phyloP scores from a whole-genome alignment of 148 eudicot genomes.

The Rhododendron molle region DNA sequence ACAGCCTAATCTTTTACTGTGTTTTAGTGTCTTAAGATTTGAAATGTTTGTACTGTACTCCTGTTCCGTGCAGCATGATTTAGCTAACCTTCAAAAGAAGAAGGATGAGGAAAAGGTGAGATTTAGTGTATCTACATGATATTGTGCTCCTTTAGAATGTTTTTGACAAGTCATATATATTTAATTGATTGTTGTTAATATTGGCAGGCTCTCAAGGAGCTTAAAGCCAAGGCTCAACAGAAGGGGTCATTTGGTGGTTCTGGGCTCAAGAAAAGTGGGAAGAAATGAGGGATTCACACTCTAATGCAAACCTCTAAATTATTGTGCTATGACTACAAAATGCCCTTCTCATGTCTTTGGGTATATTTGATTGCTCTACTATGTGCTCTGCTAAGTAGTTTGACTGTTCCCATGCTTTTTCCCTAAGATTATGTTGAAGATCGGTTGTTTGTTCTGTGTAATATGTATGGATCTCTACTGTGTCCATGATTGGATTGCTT shows the following conservation, averaged over 20 bases:
- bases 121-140: not conserved
- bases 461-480: not conserved
- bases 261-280: conserved; percentile 97
- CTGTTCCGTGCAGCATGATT: conserved; percentile 50
- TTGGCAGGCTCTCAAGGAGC: conserved; percentile 77
- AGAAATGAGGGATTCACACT: conserved; percentile 43
- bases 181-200: not conserved
- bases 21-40: not conserved
- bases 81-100: conserved; percentile 84
- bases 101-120: conserved; percentile 90
- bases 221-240: conserved; percentile 77
- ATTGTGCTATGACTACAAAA: not conserved
- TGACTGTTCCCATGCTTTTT: not conserved
- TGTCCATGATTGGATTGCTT: not conserved
- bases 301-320: not conserved
- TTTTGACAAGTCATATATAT: not conserved
- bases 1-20: not conserved
- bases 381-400: not conserved
- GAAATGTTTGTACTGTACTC: not conserved
- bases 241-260: conserved; percentile 87
- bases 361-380: not conserved
- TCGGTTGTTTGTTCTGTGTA: not conserved
- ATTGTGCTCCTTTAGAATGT: not conserved
- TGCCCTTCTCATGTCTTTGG: not conserved
- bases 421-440: not conserved